phyloP scores from a whole-genome alignment of 2,329 filamentous ascomycete genomes.

The Calonectria hawksworthii region DNA sequence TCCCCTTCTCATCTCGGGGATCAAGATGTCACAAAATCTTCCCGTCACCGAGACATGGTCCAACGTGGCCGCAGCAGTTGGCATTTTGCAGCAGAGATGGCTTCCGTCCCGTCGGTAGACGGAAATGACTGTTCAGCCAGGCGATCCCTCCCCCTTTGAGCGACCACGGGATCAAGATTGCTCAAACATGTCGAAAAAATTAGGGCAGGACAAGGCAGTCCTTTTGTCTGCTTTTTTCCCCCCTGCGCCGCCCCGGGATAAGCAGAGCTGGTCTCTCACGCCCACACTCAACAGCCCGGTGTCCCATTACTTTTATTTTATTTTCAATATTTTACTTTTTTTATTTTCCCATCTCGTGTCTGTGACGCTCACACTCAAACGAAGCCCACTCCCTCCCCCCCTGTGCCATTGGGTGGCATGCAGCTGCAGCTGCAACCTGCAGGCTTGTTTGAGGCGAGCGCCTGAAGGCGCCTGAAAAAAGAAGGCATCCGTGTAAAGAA shows the following conservation, averaged over 20 bases:
- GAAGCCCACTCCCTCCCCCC: background rate
- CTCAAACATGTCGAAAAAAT: constrained; percentile 12
- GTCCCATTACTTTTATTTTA: background rate
- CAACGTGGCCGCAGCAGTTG: constrained; percentile 3
- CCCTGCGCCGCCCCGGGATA: constrained; percentile 1
- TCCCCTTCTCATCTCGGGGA: background rate
- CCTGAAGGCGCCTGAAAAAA: constrained; percentile 10
- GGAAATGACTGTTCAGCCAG: constrained; percentile 13
- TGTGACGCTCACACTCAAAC: background rate
- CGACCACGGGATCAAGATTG: constrained; percentile 9
- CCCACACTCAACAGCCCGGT: background rate
- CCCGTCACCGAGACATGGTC: constrained; percentile 8
- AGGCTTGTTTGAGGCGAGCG: constrained; percentile 22
- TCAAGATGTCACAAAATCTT: background rate
- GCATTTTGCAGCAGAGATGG: background rate
- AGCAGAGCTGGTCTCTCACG: background rate
- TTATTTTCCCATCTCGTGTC: background rate
- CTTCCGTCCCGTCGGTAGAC: constrained; percentile 16
- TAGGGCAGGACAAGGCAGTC: background rate
- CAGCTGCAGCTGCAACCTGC: constrained; percentile 19
- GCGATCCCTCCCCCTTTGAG: background rate
- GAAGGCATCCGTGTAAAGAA: background rate
- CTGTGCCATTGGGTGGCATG: constrained; percentile 16
- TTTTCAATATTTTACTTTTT: background rate
- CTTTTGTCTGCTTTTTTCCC: background rate